A percentile compares a stretch with the other conserved stretches of the same genome.
Conservation (phyloP, 805 yeast species). For the Starmera caribaea region DNA sequence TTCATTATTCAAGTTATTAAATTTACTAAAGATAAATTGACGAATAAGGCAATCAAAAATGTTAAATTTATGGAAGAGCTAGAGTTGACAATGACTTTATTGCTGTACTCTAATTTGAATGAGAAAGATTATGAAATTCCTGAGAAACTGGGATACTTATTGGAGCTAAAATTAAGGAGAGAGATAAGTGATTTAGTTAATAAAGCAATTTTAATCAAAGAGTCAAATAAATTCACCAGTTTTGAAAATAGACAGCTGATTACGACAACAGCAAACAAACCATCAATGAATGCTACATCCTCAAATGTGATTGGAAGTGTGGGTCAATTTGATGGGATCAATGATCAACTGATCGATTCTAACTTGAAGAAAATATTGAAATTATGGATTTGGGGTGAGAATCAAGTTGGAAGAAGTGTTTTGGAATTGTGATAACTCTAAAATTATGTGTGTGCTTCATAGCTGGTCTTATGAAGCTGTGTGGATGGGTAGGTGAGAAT, state of each 20-base stretch:
- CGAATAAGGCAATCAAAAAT: constrained; percentile 51
- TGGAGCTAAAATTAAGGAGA: constrained; percentile 50
- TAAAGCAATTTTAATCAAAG: constrained; percentile 37
- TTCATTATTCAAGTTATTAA: constrained; percentile 45
- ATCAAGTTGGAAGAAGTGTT: constrained; percentile 26
- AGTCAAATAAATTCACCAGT: background rate
- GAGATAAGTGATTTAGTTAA: constrained; percentile 68
- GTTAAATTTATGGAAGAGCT: constrained; percentile 55
- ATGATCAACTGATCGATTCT: constrained; percentile 12
- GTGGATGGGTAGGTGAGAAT: too few species aligned
- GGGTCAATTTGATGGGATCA: constrained; percentile 1
- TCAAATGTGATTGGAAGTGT: background rate
- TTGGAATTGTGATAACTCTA: background rate
- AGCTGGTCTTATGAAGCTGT: too few species aligned
- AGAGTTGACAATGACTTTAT: constrained; percentile 76
- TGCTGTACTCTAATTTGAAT: constrained; percentile 36
- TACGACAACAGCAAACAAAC: background rate
- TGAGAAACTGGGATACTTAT: constrained; percentile 39
- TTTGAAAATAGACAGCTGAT: background rate
- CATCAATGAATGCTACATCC: too few species aligned
- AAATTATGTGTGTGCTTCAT: too few species aligned
- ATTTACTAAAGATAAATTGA: constrained; percentile 54
- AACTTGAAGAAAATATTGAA: constrained; percentile 45
- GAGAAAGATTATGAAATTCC: constrained; percentile 30
- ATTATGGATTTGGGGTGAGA: constrained; percentile 59